Evolutionary conservation across 192 early-diverging fungal genomes (phyloP).

Genomic region (Coemansia furcata): DNA sequence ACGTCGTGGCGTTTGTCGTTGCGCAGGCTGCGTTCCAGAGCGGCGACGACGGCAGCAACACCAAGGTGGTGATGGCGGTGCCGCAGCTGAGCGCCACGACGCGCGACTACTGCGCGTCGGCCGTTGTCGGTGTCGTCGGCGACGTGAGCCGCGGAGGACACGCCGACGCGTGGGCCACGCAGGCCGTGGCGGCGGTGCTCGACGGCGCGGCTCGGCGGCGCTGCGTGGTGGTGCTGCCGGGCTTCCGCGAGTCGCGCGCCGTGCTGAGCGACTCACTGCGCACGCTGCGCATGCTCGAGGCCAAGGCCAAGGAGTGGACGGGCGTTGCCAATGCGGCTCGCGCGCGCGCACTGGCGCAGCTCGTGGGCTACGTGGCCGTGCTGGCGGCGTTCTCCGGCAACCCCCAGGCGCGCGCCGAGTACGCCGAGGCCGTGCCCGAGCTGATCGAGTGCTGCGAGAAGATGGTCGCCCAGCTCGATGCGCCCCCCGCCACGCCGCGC

Average conservation of each 20-base stretch:
- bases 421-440: conserved; percentile 61
- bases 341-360: conserved; percentile 30
- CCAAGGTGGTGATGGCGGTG: conserved; percentile 38
- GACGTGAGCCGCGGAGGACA: conserved; percentile 52
- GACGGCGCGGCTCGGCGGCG: conserved; percentile 14
- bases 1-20: conserved; percentile 66
- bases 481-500: conserved; percentile 46
- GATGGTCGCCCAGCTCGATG: conserved; percentile 54
- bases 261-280: conserved; percentile 8
- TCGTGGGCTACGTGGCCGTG: conserved; percentile 36
- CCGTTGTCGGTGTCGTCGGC: conserved; percentile 67
- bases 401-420: conserved; percentile 60
- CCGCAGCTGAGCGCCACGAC: conserved; percentile 60
- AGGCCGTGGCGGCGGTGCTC: conserved; percentile 15
- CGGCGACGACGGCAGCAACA: conserved; percentile 37
- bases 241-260: conserved; percentile 7
- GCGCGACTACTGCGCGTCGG: conserved; percentile 59
- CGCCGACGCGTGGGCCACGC: conserved; percentile 23
- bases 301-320: not conserved
- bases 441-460: conserved; percentile 72
- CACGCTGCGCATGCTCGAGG: conserved; percentile 17
- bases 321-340: conserved; percentile 18
- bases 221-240: conserved; percentile 9
- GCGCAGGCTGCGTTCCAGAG: conserved; percentile 70
- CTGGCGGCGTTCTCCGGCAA: conserved; percentile 56